Conservation (phyloP, 2,329 filamentous ascomycete species). For the Catunica adiposa region DNA sequence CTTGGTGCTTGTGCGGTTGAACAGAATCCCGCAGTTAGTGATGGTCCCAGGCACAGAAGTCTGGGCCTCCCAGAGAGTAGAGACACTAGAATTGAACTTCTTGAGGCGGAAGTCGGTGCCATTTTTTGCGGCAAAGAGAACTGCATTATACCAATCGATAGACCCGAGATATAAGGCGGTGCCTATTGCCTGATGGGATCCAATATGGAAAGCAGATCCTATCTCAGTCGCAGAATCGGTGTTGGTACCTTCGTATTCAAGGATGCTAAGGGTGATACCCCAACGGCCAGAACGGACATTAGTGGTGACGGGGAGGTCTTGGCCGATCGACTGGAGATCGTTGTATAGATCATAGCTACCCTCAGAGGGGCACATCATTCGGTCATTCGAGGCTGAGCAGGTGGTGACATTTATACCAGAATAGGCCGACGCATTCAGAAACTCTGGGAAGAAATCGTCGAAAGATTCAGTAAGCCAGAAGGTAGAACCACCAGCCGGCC, state of each 20-base stretch:
- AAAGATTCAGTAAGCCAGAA: background rate
- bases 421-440: background rate
- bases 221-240: too few species aligned
- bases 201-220: background rate
- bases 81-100: background rate
- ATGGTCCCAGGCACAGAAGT: background rate
- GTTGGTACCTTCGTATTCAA: background rate
- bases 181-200: background rate
- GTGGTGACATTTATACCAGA: background rate
- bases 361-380: background rate
- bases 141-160: background rate
- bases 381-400: background rate
- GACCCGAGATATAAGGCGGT: background rate
- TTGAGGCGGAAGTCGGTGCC: background rate
- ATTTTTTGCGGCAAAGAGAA: background rate
- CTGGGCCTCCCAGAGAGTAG: background rate
- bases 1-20: background rate
- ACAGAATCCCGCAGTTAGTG: background rate
- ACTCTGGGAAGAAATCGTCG: background rate
- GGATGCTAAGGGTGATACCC: background rate
- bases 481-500: conserved; percentile 1
- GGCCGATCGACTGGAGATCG: background rate
- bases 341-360: background rate
- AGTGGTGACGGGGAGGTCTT: background rate
- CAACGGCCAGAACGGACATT: background rate